Conservation (phyloP, 805 yeast species). For the Saturnispora kantuleensis region DNA sequence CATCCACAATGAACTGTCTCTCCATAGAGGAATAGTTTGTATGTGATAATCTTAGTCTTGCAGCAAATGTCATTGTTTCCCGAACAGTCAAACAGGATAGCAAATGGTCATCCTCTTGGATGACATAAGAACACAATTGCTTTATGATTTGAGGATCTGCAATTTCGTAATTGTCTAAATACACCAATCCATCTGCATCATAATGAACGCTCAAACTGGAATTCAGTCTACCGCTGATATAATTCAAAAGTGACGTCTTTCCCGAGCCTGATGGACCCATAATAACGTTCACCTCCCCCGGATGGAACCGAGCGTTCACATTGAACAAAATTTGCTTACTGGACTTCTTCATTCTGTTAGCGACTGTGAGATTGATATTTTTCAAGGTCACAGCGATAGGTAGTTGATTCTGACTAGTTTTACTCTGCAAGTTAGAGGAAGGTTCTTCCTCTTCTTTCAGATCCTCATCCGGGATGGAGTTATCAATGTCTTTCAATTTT, state of each 20-base stretch:
- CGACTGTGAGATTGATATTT: constrained; percentile 19
- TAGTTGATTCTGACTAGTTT: not conserved
- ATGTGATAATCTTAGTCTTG: constrained; percentile 50
- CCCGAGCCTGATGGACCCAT: constrained; percentile 83
- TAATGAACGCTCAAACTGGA: constrained; percentile 24
- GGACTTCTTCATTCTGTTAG: constrained; percentile 13
- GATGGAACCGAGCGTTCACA: constrained; percentile 41
- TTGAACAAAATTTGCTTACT: constrained; percentile 30
- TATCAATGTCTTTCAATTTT: constrained; percentile 9
- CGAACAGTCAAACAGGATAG: constrained; percentile 64
- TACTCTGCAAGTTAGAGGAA: not conserved
- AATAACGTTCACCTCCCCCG: constrained; percentile 56
- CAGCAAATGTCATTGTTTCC: constrained; percentile 69
- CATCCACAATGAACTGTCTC: constrained; percentile 39
- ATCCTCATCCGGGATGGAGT: constrained; percentile 9
- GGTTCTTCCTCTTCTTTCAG: not conserved
- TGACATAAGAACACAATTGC: constrained; percentile 60
- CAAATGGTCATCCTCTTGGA: constrained; percentile 71
- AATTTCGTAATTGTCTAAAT: constrained; percentile 30
- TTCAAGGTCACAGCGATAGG: constrained; percentile 14
- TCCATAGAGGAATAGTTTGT: constrained; percentile 28
- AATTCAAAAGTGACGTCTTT: constrained; percentile 57
- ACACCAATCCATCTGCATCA: constrained; percentile 32
- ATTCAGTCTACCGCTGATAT: constrained; percentile 48
- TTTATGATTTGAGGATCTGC: constrained; percentile 24